These are phyloP conservation scores for Dipodascus albidus DNA, from an alignment of 805 yeast species.

Conservation along the genomic window DNA sequence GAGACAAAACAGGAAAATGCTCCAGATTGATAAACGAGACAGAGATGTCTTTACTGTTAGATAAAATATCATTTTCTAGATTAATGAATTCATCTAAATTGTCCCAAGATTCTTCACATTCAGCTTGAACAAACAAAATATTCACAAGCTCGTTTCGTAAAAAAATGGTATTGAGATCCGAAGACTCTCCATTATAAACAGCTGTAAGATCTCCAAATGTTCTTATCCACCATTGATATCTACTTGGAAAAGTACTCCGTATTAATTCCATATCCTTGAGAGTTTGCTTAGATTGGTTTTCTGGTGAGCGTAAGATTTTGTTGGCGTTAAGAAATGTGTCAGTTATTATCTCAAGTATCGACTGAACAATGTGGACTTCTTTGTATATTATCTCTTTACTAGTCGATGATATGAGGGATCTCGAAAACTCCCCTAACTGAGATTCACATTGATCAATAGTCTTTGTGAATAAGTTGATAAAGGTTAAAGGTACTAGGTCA, in stretches of 20 bases:
- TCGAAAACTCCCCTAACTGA: constrained; percentile 10
- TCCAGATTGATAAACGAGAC: constrained; percentile 47
- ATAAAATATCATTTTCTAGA: constrained; percentile 11
- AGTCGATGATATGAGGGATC: constrained; percentile 2
- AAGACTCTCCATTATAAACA: neutral
- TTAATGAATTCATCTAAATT: constrained; percentile 18
- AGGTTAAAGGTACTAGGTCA: constrained; percentile 29
- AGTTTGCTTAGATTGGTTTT: constrained; percentile 6
- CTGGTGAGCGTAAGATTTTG: constrained; percentile 5
- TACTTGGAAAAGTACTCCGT: neutral
- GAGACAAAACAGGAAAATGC: constrained; percentile 45
- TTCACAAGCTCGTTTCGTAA: constrained; percentile 39
- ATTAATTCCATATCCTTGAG: constrained; percentile 9
- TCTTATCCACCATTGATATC: constrained; percentile 14
- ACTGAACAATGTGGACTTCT: constrained; percentile 9
- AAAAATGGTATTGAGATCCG: constrained; percentile 5
- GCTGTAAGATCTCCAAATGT: constrained; percentile 10
- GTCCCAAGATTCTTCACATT: constrained; percentile 27
- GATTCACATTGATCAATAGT: constrained; percentile 19
- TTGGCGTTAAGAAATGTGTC: constrained; percentile 12
- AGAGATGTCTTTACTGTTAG: constrained; percentile 5
- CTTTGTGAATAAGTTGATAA: constrained; percentile 27
- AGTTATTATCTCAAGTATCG: constrained; percentile 15
- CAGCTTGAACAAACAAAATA: constrained; percentile 33
- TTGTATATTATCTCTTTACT: neutral